Conservation (phyloP, 345 rosid genomes). For the Populus deltoides region DNA sequence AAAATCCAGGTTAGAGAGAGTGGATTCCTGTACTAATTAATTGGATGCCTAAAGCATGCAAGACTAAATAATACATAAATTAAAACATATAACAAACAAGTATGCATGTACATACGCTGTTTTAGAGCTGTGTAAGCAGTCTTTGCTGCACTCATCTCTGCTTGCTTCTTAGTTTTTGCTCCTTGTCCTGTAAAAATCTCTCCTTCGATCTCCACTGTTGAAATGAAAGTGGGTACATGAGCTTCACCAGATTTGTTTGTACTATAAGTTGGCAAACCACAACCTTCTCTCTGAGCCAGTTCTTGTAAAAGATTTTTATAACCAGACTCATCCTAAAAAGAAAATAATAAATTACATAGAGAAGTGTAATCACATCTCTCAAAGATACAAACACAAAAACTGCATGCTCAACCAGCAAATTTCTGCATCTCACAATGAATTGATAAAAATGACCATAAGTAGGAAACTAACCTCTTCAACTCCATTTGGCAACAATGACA, state of each 20-base stretch:
- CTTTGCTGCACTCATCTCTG: conserved; percentile 72
- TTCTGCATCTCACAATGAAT: not conserved
- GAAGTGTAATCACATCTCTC: not conserved
- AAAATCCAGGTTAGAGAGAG: not conserved
- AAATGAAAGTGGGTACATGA: conserved; percentile 43
- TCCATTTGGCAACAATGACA: conserved; percentile 28
- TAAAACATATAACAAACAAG: not conserved
- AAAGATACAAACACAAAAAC: not conserved
- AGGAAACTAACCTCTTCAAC: conserved; percentile 38
- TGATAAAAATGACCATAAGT: not conserved
- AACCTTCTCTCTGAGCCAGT: conserved; percentile 42
- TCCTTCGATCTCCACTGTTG: conserved; percentile 48
- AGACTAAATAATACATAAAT: not conserved
- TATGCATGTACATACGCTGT: conserved; percentile 24
- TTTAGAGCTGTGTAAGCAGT: conserved; percentile 47
- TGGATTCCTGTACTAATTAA: not conserved
- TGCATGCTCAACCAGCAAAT: not conserved
- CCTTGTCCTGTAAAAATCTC: conserved; percentile 40
- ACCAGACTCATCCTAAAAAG: conserved; percentile 37
- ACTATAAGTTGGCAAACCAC: conserved; percentile 43
- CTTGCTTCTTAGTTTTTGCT: conserved; percentile 54
- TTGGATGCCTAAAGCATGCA: not conserved
- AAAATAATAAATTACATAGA: not conserved
- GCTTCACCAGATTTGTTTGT: conserved; percentile 44
- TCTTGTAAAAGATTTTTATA: conserved; percentile 69